Evolutionary conservation across 257 asterid genomes (phyloP), one percentile per base, ranked within the genome.

Genomic region (Ehretia macrophylla): DNA sequence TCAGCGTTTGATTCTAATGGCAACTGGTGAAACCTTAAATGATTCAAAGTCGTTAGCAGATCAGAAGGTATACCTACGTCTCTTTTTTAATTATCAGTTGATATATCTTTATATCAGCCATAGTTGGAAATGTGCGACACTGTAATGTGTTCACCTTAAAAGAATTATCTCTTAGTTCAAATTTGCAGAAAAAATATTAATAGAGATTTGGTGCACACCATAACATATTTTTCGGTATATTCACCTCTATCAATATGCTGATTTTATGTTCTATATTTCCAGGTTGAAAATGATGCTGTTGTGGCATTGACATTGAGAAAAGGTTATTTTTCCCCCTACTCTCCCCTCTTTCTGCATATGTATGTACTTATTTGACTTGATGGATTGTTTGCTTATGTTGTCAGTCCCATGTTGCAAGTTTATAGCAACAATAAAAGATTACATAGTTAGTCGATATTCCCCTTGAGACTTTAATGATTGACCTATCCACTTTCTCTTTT

Each of bases 261-360:
- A 42, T 35, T 11, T 5, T 2, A 22, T 46, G 10, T 52, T 27
- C 46, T 52, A 8, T 10, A 18, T 64, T 72, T 75, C 54, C 85
- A 92, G 98, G 95, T 92, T 39, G 97, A 88, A 75, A 92, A 88
- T 68, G 98, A 88, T 42, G 85, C 90, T 56, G 81, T 83, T 55
- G 79, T 92, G 72, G 97, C 95, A 53, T 77, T 92, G 67, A 84
- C 95, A 66, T 71, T 92, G 79, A 77, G 96, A 84, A 88, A 92
- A 92, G 98, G 98, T 89, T 70, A 21, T 22, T 51, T n/a, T 35
- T 71, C 74, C 57, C 85, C 35, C 3, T 27, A 27, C 35, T 27
- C 6, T 42, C 12, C 12, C 8, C 1, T 19, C 1, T 52, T 3
- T 53, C 10, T 20, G 10, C 35, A 9, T 20, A 21, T 10, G 10